Conservation (phyloP, 768 basidiomycete species). For the Mrakia gelida region DNA sequence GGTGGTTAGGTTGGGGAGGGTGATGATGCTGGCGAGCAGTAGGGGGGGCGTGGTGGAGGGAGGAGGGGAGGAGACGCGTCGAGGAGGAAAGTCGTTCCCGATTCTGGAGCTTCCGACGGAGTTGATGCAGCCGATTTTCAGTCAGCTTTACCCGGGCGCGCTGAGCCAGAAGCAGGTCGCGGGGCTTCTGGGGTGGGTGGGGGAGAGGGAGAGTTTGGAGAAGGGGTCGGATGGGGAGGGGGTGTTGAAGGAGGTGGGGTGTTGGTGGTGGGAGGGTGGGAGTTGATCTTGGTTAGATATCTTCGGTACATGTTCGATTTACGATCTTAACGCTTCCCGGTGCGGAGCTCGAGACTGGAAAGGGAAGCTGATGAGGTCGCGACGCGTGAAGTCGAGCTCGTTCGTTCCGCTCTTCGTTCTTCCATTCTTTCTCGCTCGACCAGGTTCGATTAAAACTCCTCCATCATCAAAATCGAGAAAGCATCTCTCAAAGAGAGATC, state of each 20-base stretch:
- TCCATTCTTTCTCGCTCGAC: no score
- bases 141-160: background rate
- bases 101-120: constrained; percentile 17
- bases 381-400: no score
- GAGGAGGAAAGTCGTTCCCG: background rate
- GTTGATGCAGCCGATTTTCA: constrained; percentile 7
- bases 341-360: no score
- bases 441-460: no score
- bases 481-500: background rate
- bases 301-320: no score
- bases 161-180: constrained; percentile 13
- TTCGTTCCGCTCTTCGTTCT: no score
- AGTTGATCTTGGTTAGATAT: background rate
- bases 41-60: background rate
- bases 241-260: constrained; percentile 2
- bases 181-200: background rate
- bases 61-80: background rate
- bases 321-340: no score
- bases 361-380: no score
- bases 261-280: constrained; percentile 10
- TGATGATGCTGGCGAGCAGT: background rate
- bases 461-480: no score
- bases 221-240: background rate
- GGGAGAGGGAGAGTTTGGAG: background rate
- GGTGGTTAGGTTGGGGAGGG: constrained; percentile 4